Evolutionary conservation across 768 basidiomycete genomes (phyloP).

Genomic region (Saitozyma podzolica): DNA sequence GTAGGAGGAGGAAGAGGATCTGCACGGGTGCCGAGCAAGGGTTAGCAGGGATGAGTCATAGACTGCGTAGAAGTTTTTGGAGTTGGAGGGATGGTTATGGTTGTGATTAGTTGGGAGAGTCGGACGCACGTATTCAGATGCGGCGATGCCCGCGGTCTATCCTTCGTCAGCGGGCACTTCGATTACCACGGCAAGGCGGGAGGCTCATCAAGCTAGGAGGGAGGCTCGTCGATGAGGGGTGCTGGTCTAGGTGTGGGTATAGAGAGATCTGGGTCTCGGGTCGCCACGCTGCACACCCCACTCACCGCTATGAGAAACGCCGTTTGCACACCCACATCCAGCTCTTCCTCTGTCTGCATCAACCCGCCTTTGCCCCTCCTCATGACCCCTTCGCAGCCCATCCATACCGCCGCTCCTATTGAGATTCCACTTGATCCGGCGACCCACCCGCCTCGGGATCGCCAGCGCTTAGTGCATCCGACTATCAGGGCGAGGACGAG

Average conservation of each 20-base stretch:
- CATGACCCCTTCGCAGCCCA: constrained; percentile 22
- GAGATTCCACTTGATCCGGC: constrained; percentile 17
- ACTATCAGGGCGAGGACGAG: constrained; percentile 12
- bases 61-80: neutral
- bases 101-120: neutral
- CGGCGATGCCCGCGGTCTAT: constrained; percentile 29
- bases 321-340: constrained; percentile 6
- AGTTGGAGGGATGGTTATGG: neutral
- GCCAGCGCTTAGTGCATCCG: constrained; percentile 30
- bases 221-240: neutral
- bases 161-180: neutral
- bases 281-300: neutral
- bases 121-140: constrained; percentile 34
- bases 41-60: neutral
- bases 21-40: neutral
- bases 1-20: constrained; percentile 33
- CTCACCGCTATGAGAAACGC: constrained; percentile 13
- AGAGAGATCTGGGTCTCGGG: neutral
- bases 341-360: neutral
- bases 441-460: constrained; percentile 26
- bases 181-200: no score
- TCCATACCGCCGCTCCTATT: constrained; percentile 30
- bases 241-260: no score
- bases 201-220: neutral
- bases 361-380: neutral